phyloP scores from a whole-genome alignment of 2,329 filamentous ascomycete genomes.

The Colletotrichum spaethianum region DNA sequence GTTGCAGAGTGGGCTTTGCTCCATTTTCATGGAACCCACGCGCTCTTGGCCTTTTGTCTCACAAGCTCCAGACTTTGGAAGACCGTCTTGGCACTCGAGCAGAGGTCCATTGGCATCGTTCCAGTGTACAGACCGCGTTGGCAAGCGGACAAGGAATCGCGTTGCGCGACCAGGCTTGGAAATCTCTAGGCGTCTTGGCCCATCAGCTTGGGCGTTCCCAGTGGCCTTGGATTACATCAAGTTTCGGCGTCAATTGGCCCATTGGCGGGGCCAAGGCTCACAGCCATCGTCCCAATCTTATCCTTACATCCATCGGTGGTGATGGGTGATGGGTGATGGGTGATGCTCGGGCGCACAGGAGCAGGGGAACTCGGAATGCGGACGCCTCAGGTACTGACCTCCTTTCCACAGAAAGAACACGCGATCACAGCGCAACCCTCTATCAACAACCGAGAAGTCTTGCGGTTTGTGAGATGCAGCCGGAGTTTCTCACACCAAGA shows the following conservation, averaged over 20 bases:
- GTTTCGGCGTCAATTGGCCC: conserved; percentile 26
- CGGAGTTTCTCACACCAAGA: conserved; percentile 16
- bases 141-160: conserved; percentile 16
- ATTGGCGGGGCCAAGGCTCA: conserved; percentile 27
- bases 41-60: conserved; percentile 30
- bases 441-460: not conserved
- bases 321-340: not conserved
- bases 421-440: conserved; percentile 25
- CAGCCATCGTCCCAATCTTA: conserved; percentile 26
- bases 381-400: not conserved
- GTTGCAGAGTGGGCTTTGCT: conserved; percentile 30
- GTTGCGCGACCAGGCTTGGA: conserved; percentile 20
- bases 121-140: conserved; percentile 6
- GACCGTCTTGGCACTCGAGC: conserved; percentile 9
- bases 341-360: conserved; percentile 16
- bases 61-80: conserved; percentile 34
- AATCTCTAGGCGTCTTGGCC: conserved; percentile 37
- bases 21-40: conserved; percentile 32
- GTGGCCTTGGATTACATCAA: conserved; percentile 40
- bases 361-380: not conserved
- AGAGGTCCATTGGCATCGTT: conserved; percentile 1
- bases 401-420: conserved; percentile 8
- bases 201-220: conserved; percentile 29
- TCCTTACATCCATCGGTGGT: conserved; percentile 10
- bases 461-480: not conserved